These are phyloP conservation scores for Passiflora organensis DNA, from an alignment of 345 rosid species.

Conservation along the genomic window DNA sequence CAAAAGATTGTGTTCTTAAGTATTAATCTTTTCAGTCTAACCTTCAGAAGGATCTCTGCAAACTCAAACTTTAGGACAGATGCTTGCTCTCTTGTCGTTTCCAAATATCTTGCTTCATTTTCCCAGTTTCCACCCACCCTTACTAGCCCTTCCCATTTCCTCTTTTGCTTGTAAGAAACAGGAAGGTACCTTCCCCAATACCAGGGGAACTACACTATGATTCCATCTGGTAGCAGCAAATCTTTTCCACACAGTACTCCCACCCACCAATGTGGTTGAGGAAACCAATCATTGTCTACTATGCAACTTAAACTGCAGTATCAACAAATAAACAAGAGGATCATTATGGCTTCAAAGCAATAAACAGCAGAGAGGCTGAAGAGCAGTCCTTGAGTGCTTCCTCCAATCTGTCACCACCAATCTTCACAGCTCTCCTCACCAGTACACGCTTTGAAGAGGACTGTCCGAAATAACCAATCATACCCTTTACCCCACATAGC, in stretches of 20 bases:
- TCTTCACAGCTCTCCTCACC: constrained; percentile 19
- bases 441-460: constrained; percentile 12
- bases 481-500: constrained; percentile 33
- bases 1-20: too few species aligned
- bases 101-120: too few species aligned
- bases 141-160: too few species aligned
- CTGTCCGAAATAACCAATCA: constrained; percentile 44
- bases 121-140: too few species aligned
- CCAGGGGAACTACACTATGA: background rate
- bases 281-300: constrained; percentile 20
- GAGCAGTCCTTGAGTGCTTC: constrained; percentile 30
- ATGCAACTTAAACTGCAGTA: constrained; percentile 4
- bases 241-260: constrained; percentile 29
- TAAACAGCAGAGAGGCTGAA: constrained; percentile 16
- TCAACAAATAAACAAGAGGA: constrained; percentile 30
- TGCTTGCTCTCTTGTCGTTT: too few species aligned
- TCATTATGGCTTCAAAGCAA: constrained; percentile 27
- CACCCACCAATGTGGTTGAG: constrained; percentile 10
- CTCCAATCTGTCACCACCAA: too few species aligned
- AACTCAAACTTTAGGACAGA: too few species aligned
- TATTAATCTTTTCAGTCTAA: too few species aligned
- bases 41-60: too few species aligned
- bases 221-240: too few species aligned
- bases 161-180: too few species aligned
- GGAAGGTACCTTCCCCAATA: background rate